These are phyloP conservation scores for Neofusicoccum sp. DNA, from an alignment of 2,329 filamentous ascomycete species.

Conservation along the genomic window DNA sequence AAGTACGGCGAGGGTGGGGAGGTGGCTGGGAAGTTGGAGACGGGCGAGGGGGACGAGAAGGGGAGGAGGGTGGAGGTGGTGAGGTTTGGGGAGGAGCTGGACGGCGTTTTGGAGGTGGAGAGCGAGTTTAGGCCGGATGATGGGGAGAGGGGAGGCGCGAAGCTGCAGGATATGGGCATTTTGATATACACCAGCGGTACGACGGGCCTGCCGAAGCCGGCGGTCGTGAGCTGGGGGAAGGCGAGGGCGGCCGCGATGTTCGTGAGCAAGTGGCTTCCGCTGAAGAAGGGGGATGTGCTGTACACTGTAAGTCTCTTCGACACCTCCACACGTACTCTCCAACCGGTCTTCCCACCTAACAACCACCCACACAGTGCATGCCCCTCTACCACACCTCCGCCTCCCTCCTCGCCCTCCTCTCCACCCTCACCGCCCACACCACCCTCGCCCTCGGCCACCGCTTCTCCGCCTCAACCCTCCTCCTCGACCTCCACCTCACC, in stretches of 20 bases:
- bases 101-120: constrained; percentile 30
- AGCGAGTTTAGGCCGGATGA: constrained; percentile 47
- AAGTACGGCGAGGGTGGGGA: constrained; percentile 46
- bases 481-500: constrained; percentile 70
- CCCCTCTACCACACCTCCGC: constrained; percentile 77
- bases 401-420: constrained; percentile 59
- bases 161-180: constrained; percentile 18
- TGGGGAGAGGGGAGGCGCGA: constrained; percentile 39
- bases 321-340: neutral
- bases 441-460: constrained; percentile 66
- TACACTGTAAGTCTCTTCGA: constrained; percentile 54
- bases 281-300: constrained; percentile 58
- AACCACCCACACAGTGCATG: constrained; percentile 57
- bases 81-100: constrained; percentile 13
- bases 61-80: constrained; percentile 42
- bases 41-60: constrained; percentile 40
- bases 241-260: constrained; percentile 39
- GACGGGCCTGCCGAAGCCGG: constrained; percentile 75
- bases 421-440: constrained; percentile 41
- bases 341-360: neutral
- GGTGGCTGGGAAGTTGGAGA: constrained; percentile 39
- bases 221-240: constrained; percentile 46
- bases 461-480: constrained; percentile 72
- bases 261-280: constrained; percentile 41
- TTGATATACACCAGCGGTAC: constrained; percentile 78